Percentiles rank a stretch among this genome's conserved stretches.
phyloP scores from a whole-genome alignment of 768 basidiomycete species.

The Boletus speciosus region DNA sequence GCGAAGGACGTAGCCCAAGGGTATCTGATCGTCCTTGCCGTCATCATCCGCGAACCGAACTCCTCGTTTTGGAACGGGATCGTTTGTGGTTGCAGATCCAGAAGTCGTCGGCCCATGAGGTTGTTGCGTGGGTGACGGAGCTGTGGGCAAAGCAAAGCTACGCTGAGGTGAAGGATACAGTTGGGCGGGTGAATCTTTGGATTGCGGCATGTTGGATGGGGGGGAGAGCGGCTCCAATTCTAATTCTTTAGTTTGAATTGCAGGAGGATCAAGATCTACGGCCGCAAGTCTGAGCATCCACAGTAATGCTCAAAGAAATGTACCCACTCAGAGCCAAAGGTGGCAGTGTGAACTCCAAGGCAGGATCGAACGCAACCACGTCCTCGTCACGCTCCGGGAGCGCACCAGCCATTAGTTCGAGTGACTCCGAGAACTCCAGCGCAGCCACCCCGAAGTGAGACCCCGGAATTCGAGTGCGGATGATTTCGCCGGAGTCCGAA shows the following conservation, averaged over 20 bases:
- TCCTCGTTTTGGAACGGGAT: conserved; percentile 39
- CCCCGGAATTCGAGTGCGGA: conserved; percentile 41
- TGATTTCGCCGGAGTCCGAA: conserved; percentile 35
- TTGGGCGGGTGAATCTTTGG: not conserved
- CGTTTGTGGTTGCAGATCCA: conserved; percentile 10
- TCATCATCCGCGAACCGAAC: conserved; percentile 66
- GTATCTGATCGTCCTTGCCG: conserved; percentile 61
- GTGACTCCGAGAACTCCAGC: conserved; percentile 65
- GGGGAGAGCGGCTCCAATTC: conserved; percentile 1
- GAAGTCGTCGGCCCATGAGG: not conserved
- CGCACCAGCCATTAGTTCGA: conserved; percentile 62
- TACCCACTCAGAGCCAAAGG: conserved; percentile 19
- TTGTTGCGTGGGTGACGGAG: conserved; percentile 1
- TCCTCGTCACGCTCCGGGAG: conserved; percentile 21
- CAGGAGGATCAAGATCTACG: conserved; percentile 25
- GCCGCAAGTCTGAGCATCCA: conserved; percentile 9
- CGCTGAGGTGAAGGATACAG: conserved; percentile 1
- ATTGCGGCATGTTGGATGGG: conserved; percentile 1
- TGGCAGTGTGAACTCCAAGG: conserved; percentile 15
- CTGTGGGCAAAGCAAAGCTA: not conserved
- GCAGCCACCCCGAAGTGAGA: conserved; percentile 60
- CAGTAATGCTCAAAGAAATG: not conserved
- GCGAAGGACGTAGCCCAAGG: conserved; percentile 66
- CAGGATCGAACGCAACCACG: conserved; percentile 12
- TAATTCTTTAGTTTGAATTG: conserved; percentile 4